Evolutionary conservation across 768 basidiomycete species (phyloP).

Genomic region (Boletus barrowsii): DNA sequence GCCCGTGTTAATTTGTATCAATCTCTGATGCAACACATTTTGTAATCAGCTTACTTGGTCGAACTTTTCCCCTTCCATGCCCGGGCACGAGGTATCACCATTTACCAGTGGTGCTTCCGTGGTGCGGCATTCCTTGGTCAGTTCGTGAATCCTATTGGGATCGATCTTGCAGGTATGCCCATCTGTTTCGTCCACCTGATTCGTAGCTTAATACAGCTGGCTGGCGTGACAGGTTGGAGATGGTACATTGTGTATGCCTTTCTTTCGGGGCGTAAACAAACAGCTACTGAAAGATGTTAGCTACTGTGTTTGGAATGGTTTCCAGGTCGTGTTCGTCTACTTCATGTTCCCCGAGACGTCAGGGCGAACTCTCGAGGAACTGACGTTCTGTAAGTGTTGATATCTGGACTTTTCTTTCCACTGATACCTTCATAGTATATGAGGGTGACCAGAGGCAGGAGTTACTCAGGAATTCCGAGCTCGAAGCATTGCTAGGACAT

Average conservation of each 20-base stretch:
- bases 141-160: slow-evolving; percentile 19
- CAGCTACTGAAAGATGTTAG: slow-evolving; percentile 1
- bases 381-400: slow-evolving; percentile 14
- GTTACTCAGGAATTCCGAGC: background rate
- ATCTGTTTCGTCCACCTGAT: background rate
- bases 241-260: slow-evolving; percentile 14
- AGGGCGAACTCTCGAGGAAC: slow-evolving; percentile 17
- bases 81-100: slow-evolving; percentile 56
- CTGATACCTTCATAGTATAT: background rate
- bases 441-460: background rate
- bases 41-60: slow-evolving; percentile 33
- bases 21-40: background rate
- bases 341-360: slow-evolving; percentile 21
- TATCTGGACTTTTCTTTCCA: background rate
- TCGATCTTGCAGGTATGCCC: slow-evolving; percentile 7
- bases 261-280: fast-evolving
- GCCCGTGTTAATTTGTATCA: background rate
- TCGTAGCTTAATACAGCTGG: background rate
- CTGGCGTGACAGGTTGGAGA: slow-evolving; percentile 7
- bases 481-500: background rate
- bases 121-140: slow-evolving; percentile 16
- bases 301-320: slow-evolving; percentile 15
- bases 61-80: slow-evolving; percentile 64
- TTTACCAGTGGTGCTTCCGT: slow-evolving; percentile 59
- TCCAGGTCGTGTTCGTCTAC: slow-evolving; percentile 17